Evolutionary conservation across 495 filamentous ascomycete species (phyloP).

Genomic region (Hypoxylon subgilvum): DNA sequence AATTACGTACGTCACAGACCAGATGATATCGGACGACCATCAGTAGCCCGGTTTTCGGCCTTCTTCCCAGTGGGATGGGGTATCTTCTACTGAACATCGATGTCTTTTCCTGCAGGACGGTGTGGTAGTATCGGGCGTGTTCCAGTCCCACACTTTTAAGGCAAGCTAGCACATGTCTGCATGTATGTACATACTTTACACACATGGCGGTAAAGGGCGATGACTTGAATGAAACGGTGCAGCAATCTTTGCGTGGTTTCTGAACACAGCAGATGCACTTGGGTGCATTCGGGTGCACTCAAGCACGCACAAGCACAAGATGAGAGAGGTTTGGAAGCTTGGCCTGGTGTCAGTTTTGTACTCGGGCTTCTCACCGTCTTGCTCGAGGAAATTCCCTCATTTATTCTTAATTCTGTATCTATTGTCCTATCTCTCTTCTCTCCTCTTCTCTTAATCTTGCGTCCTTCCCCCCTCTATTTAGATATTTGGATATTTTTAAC

Average conservation of each 20-base stretch:
- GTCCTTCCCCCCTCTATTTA: neutral
- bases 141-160: conserved; percentile 29
- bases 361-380: neutral
- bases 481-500: neutral
- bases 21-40: conserved; percentile 1
- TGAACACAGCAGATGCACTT: neutral
- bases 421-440: too few relatives aligned
- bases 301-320: conserved; percentile 6
- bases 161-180: conserved; percentile 4
- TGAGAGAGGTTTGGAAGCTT: conserved; percentile 8
- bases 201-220: neutral
- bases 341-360: conserved; percentile 2
- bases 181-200: neutral
- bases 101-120: conserved; percentile 4
- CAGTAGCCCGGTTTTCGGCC: conserved; percentile 21
- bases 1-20: conserved; percentile 9
- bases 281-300: too few relatives aligned
- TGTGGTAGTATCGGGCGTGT: neutral
- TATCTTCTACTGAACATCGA: conserved; percentile 5
- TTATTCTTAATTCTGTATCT: neutral
- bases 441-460: neutral
- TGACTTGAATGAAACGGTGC: neutral
- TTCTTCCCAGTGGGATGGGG: conserved; percentile 22
- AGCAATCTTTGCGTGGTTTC: conserved; percentile 10
- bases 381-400: conserved; percentile 24